Evolutionary conservation across 2,329 filamentous ascomycete genomes (phyloP).

Genomic region (Calcarisporium arbuscula): DNA sequence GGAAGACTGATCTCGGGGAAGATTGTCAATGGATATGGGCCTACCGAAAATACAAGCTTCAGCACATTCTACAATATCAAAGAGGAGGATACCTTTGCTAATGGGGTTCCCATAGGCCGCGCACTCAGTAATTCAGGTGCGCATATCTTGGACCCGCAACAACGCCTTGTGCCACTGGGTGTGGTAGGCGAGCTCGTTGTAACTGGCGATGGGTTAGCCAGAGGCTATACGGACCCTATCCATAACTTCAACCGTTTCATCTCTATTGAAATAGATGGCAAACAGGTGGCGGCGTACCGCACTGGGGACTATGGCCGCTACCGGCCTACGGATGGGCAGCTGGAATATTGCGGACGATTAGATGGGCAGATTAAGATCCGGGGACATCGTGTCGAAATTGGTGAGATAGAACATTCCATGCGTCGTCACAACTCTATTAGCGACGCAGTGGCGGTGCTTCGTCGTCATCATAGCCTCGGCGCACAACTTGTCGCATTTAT

Average conservation of each 20-base stretch:
- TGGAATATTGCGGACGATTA: constrained; percentile 19
- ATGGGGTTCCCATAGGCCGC: constrained; percentile 5
- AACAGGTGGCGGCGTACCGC: constrained; percentile 11
- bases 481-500: no score
- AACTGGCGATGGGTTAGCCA: constrained; percentile 15
- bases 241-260: constrained; percentile 11
- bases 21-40: constrained; percentile 10
- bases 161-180: constrained; percentile 13
- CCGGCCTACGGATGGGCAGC: constrained; percentile 10
- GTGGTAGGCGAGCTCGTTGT: constrained; percentile 18
- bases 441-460: no score
- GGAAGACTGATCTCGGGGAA: neutral
- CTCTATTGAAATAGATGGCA: constrained; percentile 4
- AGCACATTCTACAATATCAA: constrained; percentile 9
- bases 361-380: constrained; percentile 21
- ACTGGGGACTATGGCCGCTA: constrained; percentile 19
- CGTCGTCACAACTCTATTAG: no score
- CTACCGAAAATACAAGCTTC: constrained; percentile 13
- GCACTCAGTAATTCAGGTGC: constrained; percentile 12
- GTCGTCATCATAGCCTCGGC: no score
- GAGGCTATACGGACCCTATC: constrained; percentile 12
- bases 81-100: constrained; percentile 6
- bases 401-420: constrained; percentile 19
- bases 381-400: constrained; percentile 20
- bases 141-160: constrained; percentile 14